Evolutionary conservation across 2,329 filamentous ascomycete genomes (phyloP), one percentile per base, ranked within the genome.

Genomic region (Penicillium sp.): DNA sequence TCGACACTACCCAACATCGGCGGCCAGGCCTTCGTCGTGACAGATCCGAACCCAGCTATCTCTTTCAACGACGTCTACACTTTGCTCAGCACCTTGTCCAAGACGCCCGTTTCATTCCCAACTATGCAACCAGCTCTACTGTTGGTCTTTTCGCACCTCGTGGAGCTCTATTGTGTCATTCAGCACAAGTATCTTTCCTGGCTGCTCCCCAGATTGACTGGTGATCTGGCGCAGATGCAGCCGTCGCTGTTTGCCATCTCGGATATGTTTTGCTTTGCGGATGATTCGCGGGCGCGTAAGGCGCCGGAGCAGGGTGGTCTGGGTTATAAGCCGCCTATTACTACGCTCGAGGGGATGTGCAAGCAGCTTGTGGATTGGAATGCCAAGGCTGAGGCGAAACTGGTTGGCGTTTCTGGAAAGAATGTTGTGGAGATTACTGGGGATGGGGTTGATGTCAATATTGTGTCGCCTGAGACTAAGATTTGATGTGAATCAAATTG

Each of bases 1-100:
- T 50, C 52, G 31, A 29, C 32, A 4, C 52, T 60, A 1, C 65
- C 71, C 39, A 54, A 71, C 38, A 64, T 65, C 13, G 67, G 69
- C 38, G 78, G 77, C 25, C 69, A 75, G 31, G 71, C 78, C 12
- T 81, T 78, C 58, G 61, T 72, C 33, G 71, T 82, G 20, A 78
- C 76, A 2, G 79, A 82, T 42, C 69, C 67, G 0, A 78, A 76
- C 25, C 72, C 75, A 4, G 71, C 78, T 28, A 49, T 67, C 27
- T 46, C 59, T 9, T 70, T 68, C 48, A 45, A 47, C 9, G 66
- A 71, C 44, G 10, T 71, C 39, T 68, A 69, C 46, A 61, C 56
- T 12, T 41, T 65, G 6, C 54, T 69, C 7, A 45, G 29, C n/a
- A 67, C 61, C 1, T 55, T 68, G 12, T 52, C 64, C 46, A 62